These are phyloP conservation scores for Metschnikowia similis DNA, from an alignment of 805 yeast species.

Conservation along the genomic window DNA sequence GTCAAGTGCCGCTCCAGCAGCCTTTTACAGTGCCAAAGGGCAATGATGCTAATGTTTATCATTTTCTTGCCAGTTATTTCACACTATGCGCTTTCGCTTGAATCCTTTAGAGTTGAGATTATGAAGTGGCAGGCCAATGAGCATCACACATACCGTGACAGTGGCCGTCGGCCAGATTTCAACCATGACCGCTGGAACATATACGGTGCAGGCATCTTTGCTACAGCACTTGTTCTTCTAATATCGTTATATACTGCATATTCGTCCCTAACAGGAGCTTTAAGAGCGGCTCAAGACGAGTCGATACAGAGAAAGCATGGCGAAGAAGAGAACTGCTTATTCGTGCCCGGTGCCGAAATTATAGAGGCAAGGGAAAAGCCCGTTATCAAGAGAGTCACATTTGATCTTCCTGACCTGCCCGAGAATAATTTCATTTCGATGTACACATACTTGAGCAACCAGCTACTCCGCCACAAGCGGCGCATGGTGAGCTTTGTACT, in stretches of 20 bases:
- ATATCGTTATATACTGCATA: not conserved
- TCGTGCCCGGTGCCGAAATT: not conserved
- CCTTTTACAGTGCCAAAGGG: not conserved
- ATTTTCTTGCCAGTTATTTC: not conserved
- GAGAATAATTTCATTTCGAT: not conserved
- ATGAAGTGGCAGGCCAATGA: conserved; percentile 1
- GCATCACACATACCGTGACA: not conserved
- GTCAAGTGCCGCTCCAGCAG: not conserved
- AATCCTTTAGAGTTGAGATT: not conserved
- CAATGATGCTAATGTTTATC: not conserved
- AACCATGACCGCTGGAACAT: not conserved
- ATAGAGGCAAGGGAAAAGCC: not conserved
- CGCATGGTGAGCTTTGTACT: conserved; percentile 1
- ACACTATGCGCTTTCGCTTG: not conserved
- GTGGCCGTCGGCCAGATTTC: not conserved
- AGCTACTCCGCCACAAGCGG: not conserved
- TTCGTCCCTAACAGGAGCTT: not conserved
- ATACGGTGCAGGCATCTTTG: not conserved
- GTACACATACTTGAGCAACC: not conserved
- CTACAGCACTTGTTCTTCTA: not conserved
- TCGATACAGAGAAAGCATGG: not conserved
- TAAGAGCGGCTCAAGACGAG: not conserved
- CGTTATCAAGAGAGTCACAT: conserved; percentile 3
- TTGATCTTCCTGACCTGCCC: conserved; percentile 6
- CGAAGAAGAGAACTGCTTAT: not conserved